Conservation (phyloP, 495 filamentous ascomycete genomes). For the Neurospora sp. region DNA sequence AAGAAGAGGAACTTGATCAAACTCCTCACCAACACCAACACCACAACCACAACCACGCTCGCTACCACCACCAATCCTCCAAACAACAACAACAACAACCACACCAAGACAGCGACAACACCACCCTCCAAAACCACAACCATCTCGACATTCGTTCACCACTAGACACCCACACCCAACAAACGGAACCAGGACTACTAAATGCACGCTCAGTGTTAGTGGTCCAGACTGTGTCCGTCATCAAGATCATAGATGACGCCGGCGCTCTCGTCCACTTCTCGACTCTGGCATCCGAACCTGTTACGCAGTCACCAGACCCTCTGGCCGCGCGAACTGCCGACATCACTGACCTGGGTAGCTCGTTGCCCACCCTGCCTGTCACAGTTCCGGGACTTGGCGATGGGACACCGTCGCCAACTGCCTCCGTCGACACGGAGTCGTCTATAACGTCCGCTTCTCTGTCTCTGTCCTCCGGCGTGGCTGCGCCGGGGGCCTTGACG, state of each 20-base stretch:
- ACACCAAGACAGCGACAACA: neutral
- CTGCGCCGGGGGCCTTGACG: slow-evolving; percentile 24
- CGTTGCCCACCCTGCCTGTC: slow-evolving; percentile 19
- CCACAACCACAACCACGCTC: slow-evolving; percentile 15
- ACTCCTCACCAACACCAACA: slow-evolving; percentile 1
- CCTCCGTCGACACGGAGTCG: slow-evolving; percentile 10
- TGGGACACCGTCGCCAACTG: slow-evolving; percentile 17
- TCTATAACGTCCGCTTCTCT: slow-evolving; percentile 1
- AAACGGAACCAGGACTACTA: slow-evolving; percentile 16
- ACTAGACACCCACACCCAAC: slow-evolving; percentile 12
- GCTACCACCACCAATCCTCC: slow-evolving; percentile 10
- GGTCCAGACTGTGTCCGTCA: slow-evolving; percentile 38
- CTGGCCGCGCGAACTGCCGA: slow-evolving; percentile 15
- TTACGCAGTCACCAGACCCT: slow-evolving; percentile 5
- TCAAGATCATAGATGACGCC: slow-evolving; percentile 37
- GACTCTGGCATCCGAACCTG: slow-evolving; percentile 21
- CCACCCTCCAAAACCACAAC: neutral
- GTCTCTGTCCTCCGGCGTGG: slow-evolving; percentile 9
- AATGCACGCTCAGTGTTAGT: slow-evolving; percentile 30
- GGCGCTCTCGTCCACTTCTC: slow-evolving; percentile 30
- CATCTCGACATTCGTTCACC: slow-evolving; percentile 29
- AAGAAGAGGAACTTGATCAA: neutral
- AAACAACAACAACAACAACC: neutral
- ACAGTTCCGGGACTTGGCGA: slow-evolving; percentile 9
- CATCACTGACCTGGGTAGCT: slow-evolving; percentile 7